Evolutionary conservation across 306 rosid genomes (phyloP), one percentile per base, ranked within the genome.

Genomic region (Comarum palustre): DNA sequence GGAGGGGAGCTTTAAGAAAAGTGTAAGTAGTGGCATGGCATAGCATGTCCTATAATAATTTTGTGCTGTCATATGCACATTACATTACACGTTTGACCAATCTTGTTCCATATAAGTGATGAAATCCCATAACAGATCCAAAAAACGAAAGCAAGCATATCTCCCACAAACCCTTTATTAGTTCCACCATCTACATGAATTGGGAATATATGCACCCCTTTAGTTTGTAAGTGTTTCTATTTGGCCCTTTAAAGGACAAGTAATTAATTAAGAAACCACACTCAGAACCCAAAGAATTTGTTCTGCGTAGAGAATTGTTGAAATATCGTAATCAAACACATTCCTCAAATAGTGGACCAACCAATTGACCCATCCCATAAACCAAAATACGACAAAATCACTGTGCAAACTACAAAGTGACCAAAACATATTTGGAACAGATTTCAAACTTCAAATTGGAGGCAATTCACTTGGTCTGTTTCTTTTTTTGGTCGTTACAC

Each of bases 81-180:
- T 20, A 82, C 74, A 47, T 77, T 67, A 43, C 55, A 59, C 42
- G 83, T 58, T 79, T 86, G 87, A 82, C 78, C 83, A 29, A 75
- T 78, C 72, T 74, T 78, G 80, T 80, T 42, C 80, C 83, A 46
- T 4, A 25, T 80, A 83, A 75, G 72, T 75, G 83, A 80, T 60
- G 64, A 34, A 50, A 71, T 52, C 50, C 64, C 19, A n/a, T 6
- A 8, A 41, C 71, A 77, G 46, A 82, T 77, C 63, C 66, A 36
- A 1, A 22, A 20, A 55, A 20, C 9, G 61, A 55, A 55, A 55
- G 16, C 61, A 48, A 71, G 60, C 72, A 77, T 46, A 47, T 62
- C 17, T n/a, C 41, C 38, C 64, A 58, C 27, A 6, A 58, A 32
- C n/a, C 45, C 25, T 62, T 34, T 34, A 19, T 34, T 34, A 19